phyloP scores from a whole-genome alignment of 257 asterid genomes.

The Solanum verrucosum region DNA sequence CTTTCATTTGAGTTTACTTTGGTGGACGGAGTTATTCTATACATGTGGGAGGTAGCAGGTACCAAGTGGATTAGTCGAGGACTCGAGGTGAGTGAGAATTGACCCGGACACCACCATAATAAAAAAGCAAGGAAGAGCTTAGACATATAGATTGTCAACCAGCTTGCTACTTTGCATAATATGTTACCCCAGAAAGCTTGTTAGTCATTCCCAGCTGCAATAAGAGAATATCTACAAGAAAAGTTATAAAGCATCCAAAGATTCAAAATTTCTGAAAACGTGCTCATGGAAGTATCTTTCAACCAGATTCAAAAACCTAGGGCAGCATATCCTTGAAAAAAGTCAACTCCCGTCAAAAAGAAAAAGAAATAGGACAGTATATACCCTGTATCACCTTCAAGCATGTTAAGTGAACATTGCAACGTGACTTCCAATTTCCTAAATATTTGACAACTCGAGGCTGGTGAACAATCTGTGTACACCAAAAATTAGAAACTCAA shows the following conservation, averaged over 20 bases:
- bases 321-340: background rate
- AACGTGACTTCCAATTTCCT: slow-evolving; percentile 48
- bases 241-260: background rate
- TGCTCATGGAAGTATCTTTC: background rate
- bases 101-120: background rate
- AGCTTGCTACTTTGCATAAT: background rate
- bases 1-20: background rate
- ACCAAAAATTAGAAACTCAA: background rate
- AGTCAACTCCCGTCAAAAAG: background rate
- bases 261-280: background rate
- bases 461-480: slow-evolving; percentile 30
- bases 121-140: background rate
- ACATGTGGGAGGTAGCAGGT: background rate
- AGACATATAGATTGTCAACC: background rate
- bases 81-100: background rate
- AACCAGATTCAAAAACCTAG: background rate
- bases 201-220: background rate
- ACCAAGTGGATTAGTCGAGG: background rate
- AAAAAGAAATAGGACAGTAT: background rate
- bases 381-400: slow-evolving; percentile 97
- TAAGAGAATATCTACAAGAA: background rate
- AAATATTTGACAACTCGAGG: slow-evolving; percentile 25
- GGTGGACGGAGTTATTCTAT: background rate
- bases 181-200: background rate
- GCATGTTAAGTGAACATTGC: slow-evolving; percentile 82